Conservation (phyloP, 495 filamentous ascomycete species). For the Penicillium cosmopolitanum region DNA sequence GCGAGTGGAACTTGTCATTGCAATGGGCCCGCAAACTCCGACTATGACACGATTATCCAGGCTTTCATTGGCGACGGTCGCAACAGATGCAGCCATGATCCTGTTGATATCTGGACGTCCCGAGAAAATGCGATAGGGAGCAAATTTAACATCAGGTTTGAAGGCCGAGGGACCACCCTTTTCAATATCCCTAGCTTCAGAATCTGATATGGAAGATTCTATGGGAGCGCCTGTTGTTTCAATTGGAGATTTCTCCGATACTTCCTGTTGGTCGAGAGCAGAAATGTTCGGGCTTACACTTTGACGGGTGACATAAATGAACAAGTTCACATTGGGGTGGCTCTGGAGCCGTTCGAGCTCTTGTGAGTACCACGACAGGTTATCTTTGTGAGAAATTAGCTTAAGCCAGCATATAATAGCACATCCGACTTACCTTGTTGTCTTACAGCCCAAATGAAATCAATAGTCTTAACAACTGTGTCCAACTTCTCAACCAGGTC, state of each 20-base stretch:
- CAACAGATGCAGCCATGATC: not conserved
- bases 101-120: slow-evolving; percentile 6
- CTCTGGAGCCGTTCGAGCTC: slow-evolving; percentile 9
- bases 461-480: slow-evolving; percentile 11
- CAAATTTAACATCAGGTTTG: not conserved
- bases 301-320: slow-evolving; percentile 9
- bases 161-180: not conserved
- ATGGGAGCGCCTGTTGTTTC: not conserved
- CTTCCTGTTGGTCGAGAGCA: not conserved
- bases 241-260: not conserved
- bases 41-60: slow-evolving; percentile 10
- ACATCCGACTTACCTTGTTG: slow-evolving; percentile 2
- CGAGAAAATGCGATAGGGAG: not conserved
- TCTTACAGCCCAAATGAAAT: slow-evolving; percentile 17
- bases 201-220: not conserved
- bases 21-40: slow-evolving; percentile 9
- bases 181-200: not conserved
- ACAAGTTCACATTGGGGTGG: slow-evolving; percentile 6
- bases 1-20: not conserved
- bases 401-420: not conserved
- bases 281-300: not conserved
- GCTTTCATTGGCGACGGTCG: not conserved
- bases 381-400: slow-evolving; percentile 2
- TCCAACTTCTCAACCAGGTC: slow-evolving; percentile 3
- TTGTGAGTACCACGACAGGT: slow-evolving; percentile 5